Evolutionary conservation across 2,329 filamentous ascomycete species (phyloP).

Genomic region (Aureobasidium mangrovei): DNA sequence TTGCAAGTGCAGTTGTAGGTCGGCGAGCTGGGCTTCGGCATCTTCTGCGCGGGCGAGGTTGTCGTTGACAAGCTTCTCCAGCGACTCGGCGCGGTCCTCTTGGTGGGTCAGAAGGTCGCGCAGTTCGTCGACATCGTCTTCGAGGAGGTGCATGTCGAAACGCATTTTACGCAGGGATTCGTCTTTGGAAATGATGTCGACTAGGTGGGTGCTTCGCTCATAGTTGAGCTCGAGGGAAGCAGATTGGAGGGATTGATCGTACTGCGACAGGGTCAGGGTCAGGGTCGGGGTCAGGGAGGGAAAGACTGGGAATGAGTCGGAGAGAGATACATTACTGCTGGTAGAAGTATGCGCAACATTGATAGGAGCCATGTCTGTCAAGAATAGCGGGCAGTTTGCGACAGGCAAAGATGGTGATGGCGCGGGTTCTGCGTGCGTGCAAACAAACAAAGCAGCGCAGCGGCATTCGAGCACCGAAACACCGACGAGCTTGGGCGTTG

Average conservation of each 20-base stretch:
- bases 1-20: constrained; percentile 43
- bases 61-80: constrained; percentile 44
- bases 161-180: constrained; percentile 65
- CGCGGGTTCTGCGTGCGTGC: background rate
- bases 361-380: constrained; percentile 6
- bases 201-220: constrained; percentile 53
- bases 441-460: background rate
- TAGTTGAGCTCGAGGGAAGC: constrained; percentile 60
- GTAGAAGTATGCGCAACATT: constrained; percentile 12
- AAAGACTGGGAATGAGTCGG: constrained; percentile 23
- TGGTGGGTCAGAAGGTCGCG: constrained; percentile 53
- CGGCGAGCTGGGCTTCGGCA: constrained; percentile 36
- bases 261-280: constrained; percentile 25
- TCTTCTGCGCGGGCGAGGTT: constrained; percentile 40
- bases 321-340: constrained; percentile 17
- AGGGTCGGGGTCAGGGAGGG: constrained; percentile 43
- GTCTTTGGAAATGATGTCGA: constrained; percentile 61
- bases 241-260: constrained; percentile 44
- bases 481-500: too few relatives aligned
- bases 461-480: too few relatives aligned
- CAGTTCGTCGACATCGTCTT: constrained; percentile 63
- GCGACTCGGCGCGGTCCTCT: constrained; percentile 50
- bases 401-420: background rate
- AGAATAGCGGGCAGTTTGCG: background rate
- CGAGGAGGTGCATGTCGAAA: constrained; percentile 60